Evolutionary conservation across 345 rosid genomes (phyloP), one percentile per base, ranked within the genome.

Genomic region (Populus pruinosa): DNA sequence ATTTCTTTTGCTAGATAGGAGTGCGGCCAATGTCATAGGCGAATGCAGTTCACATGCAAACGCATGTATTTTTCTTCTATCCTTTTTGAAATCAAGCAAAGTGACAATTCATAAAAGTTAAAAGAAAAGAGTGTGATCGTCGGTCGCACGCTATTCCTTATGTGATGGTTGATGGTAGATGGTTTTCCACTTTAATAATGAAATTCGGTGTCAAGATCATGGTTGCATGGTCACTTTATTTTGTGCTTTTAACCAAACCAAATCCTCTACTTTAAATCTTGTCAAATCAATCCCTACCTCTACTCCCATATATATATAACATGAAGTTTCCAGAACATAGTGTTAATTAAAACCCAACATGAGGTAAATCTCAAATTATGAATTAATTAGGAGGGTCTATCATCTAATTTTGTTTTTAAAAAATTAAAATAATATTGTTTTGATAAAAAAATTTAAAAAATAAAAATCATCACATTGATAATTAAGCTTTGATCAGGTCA

Each of bases 31-130:
- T 29, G 62, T 73, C 39, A 35, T 55, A 38, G 56, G 21, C 13
- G 21, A 38, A 65, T 20, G 76, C 72, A 71, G 62, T 17, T 72
- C 76, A 72, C 76, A 50, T 78, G 67, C 76, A 72, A 13, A 72
- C n/a, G 41, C 47, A 17, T 53, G 29, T 59, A 13, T 73, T 67
- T 65, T 73, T 56, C 64, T 59, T 23, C 38, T 5, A 18, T 41
- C n/a, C 62, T 56, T 72, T 67, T 59, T 55, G 39, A 72, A 66
- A 65, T 53, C 50, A 53, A 77, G 69, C 69, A 43, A 69, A 27
- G 29, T 35, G 47, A 77, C 69, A 59, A 31, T 6, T 5, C 66
- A 49, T 23, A 59, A 47, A 20, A 38, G 23, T 59, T 38, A 77
- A 59, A 21, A 18, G 62, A 66, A 31, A 31, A 70, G 69, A 6